Base-by-base conservation (phyloP, 2,329 filamentous ascomycete species). In the Fusarium sp. region DNA sequence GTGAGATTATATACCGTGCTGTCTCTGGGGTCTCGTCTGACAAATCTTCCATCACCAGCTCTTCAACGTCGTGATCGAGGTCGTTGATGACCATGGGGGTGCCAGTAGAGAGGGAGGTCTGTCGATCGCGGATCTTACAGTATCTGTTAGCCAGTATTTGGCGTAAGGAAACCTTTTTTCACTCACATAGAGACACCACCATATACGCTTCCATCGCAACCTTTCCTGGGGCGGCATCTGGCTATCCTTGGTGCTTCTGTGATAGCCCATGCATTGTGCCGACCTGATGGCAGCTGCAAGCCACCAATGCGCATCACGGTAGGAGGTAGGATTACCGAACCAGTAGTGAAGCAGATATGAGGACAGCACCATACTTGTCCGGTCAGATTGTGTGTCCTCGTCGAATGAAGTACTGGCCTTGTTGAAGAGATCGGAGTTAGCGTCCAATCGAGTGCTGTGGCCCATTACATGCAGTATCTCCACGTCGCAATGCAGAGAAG, bases 301-400 rank as follows among this genome's bases (percentile, higher is more conserved):
- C 45, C 45, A 50, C 45, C 45, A 50, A 50, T 50, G 45, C 25
- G 45, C 9, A 27, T 50, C 45, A 29, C 45, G 45, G 16, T 50
- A 50, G 4, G 45, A 50, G 0, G 57, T 66, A 0, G 70, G 60
- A 2, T 68, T 73, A 3, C 70, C 70, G 1, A 73, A 73, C 70
- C 69, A 73, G 6, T 69, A 73, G 3, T 73, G 70, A 1, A 73
- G 16, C 1, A 73, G 10, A 4, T 73, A 73, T 0, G 70, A 69
- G 0, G 70, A 72, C 0, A 69, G 13, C 1, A 50, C 68, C 61
- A 73, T 73, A 0, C 72, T 56, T 0, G 22, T 40, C 0, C 69
- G 54, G 5, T 31, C 62, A 1, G 70, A 69, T 13, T 65, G 22
- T 3, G 25, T 50, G 2, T 50, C 45, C 10, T 18, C 22, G 45